These are phyloP conservation scores for Auriscalpium vulgare DNA, from an alignment of 768 basidiomycete species.

Conservation along the genomic window DNA sequence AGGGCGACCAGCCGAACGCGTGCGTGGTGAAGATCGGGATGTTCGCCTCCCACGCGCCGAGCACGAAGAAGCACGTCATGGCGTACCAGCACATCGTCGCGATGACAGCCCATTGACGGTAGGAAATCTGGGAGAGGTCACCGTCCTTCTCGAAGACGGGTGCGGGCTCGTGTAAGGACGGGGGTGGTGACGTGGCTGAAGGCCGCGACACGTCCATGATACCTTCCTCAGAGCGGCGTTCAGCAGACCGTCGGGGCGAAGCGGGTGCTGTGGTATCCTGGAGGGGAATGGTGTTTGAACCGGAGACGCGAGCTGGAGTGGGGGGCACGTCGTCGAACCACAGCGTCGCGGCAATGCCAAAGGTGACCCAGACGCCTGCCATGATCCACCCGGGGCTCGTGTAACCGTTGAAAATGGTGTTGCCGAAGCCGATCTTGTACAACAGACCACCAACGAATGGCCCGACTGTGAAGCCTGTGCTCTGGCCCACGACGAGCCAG, in stretches of 20 bases:
- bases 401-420: constrained; percentile 55
- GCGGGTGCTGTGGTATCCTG: not conserved
- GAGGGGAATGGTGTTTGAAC: not conserved
- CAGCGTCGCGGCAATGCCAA: constrained; percentile 33
- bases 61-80: constrained; percentile 63
- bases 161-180: constrained; percentile 5
- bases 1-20: constrained; percentile 49
- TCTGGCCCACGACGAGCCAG: constrained; percentile 58
- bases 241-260: not conserved
- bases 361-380: constrained; percentile 44
- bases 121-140: constrained; percentile 9
- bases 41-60: constrained; percentile 63
- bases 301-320: not conserved
- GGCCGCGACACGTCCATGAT: not conserved
- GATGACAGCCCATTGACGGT: constrained; percentile 43
- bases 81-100: constrained; percentile 64
- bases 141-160: not conserved
- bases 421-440: constrained; percentile 51
- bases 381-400: constrained; percentile 64
- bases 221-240: not conserved
- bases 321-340: constrained; percentile 27
- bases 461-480: constrained; percentile 51
- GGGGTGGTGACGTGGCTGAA: not conserved
- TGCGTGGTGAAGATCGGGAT: constrained; percentile 52
- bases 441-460: constrained; percentile 57